phyloP scores from a whole-genome alignment of 306 rosid species.

The Mucuna pruriens region DNA sequence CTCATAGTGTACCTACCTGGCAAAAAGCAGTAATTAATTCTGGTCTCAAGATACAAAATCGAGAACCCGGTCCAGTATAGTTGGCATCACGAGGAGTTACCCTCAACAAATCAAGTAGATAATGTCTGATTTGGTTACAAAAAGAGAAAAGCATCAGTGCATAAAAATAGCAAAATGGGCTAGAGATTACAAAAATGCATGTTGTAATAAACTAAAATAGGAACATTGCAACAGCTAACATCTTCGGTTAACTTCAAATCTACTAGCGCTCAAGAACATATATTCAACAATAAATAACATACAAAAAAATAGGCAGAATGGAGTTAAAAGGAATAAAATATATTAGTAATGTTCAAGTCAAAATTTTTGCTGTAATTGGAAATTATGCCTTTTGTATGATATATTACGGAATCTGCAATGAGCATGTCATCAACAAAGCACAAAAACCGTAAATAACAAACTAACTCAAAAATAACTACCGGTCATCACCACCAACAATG shows the following conservation, averaged over 20 bases:
- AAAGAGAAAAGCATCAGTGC: slow-evolving; percentile 32
- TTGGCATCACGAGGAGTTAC: slow-evolving; percentile 98
- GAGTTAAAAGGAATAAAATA: slow-evolving; percentile 1
- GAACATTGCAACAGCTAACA: slow-evolving; percentile 4
- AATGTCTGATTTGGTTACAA: slow-evolving; percentile 63
- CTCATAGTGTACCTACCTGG: slow-evolving; percentile 58
- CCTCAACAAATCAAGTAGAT: slow-evolving; percentile 97
- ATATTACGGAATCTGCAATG: neutral
- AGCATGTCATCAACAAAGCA: slow-evolving; percentile 12
- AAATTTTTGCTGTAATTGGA: neutral
- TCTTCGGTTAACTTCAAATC: neutral
- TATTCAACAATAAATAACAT: neutral
- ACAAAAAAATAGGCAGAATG: neutral
- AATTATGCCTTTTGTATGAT: neutral
- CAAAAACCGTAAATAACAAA: slow-evolving; percentile 6
- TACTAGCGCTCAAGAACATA: neutral
- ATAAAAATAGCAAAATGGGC: neutral
- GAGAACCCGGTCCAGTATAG: slow-evolving; percentile 83
- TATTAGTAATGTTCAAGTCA: slow-evolving; percentile 10
- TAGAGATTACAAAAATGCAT: neutral
- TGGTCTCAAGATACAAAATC: slow-evolving; percentile 87
- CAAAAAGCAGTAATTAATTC: slow-evolving; percentile 86
- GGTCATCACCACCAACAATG: slow-evolving; percentile 97
- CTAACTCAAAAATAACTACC: slow-evolving; percentile 55
- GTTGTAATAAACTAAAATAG: neutral